Conservation (phyloP, 306 rosid species). For the Cucumis cinereus region DNA sequence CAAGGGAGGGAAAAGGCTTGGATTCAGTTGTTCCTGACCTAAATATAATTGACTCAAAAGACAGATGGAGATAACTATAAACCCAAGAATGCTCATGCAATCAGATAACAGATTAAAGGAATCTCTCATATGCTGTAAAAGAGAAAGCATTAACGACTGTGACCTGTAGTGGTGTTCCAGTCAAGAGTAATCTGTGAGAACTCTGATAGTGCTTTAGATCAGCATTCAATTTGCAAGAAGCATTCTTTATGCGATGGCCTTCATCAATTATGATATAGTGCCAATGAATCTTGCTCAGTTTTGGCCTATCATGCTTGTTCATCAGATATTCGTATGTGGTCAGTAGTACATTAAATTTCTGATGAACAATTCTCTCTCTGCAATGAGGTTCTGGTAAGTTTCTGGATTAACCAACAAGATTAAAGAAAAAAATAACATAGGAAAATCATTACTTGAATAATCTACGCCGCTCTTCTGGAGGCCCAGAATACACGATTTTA, state of each 20-base stretch:
- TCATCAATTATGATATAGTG: slow-evolving; percentile 94
- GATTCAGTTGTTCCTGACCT: background rate
- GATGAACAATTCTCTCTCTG: slow-evolving; percentile 92
- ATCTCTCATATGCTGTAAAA: background rate
- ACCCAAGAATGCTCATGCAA: background rate
- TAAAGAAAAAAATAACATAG: background rate
- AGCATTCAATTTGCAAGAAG: slow-evolving; percentile 97
- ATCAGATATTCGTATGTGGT: slow-evolving; percentile 95
- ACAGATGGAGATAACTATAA: background rate
- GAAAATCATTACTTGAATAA: slow-evolving; percentile 64
- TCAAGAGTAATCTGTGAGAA: slow-evolving; percentile 90
- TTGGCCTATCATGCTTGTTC: slow-evolving; percentile 99
- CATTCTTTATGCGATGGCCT: slow-evolving; percentile 99
- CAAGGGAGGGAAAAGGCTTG: background rate
- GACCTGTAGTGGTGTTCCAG: slow-evolving; percentile 99
- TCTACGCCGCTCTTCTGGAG: slow-evolving; percentile 92
- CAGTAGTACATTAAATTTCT: slow-evolving; percentile 88
- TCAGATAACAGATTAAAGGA: background rate
- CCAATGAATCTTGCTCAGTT: slow-evolving; percentile 90
- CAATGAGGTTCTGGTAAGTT: slow-evolving; percentile 23
- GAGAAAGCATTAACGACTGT: slow-evolving; percentile 12
- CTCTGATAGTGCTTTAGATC: slow-evolving; percentile 91
- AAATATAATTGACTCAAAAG: background rate
- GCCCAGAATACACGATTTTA: slow-evolving; percentile 80
- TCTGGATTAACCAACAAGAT: slow-evolving; percentile 2